phyloP scores from a whole-genome alignment of 495 filamentous ascomycete genomes.

The Choiromyces venosus region DNA sequence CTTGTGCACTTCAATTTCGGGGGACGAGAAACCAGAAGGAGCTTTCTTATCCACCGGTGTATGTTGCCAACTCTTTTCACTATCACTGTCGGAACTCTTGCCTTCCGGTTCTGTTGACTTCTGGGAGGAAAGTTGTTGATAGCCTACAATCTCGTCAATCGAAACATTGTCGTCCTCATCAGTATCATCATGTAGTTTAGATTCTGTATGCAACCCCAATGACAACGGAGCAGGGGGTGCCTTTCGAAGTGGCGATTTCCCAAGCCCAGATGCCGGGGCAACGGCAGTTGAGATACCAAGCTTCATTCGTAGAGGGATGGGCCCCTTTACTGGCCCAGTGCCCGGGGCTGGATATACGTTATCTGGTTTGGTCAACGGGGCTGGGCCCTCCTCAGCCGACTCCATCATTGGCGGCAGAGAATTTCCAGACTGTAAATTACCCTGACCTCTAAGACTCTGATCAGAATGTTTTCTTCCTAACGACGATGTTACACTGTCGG shows the following conservation, averaged over 20 bases:
- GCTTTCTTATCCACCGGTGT: conserved; percentile 40
- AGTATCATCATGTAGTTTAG: conserved; percentile 36
- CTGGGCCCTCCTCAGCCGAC: conserved; percentile 19
- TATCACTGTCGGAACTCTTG: conserved; percentile 18
- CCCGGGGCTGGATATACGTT: background rate
- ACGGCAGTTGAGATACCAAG: conserved; percentile 38
- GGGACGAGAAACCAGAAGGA: conserved; percentile 14
- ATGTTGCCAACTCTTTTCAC: conserved; percentile 37
- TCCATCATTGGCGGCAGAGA: conserved; percentile 21
- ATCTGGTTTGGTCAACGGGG: background rate
- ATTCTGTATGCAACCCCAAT: conserved; percentile 23
- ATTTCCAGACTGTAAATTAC: conserved; percentile 43
- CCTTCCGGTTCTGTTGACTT: conserved; percentile 19
- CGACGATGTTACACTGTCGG: conserved; percentile 21
- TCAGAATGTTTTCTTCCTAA: conserved; percentile 29
- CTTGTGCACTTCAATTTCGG: conserved; percentile 10
- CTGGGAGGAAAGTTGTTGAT: conserved; percentile 14
- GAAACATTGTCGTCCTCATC: conserved; percentile 37
- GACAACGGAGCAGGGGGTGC: conserved; percentile 39
- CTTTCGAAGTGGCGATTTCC: conserved; percentile 40
- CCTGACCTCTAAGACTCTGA: conserved; percentile 35
- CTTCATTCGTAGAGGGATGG: conserved; percentile 26
- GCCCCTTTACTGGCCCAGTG: background rate
- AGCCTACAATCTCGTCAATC: conserved; percentile 34
- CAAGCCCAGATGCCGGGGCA: conserved; percentile 32